Evolutionary conservation across 352 stramenopile genomes (phyloP), one percentile per base, ranked within the genome.

Genomic region (Globisporangium radiosum): DNA sequence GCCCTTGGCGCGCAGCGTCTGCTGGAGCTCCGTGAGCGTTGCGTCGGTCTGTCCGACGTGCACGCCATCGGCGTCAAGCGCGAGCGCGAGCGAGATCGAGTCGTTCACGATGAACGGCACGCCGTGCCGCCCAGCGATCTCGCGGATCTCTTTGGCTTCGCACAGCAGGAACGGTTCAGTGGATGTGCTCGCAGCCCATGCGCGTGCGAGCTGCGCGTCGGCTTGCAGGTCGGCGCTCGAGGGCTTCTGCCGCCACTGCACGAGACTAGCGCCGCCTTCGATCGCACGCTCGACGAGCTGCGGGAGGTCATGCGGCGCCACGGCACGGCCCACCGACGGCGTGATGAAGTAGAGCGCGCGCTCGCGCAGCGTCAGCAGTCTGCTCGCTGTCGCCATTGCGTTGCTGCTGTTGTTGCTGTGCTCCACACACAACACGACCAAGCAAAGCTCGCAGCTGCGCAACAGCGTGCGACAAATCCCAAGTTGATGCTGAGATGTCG

Each of bases 331-430:
- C 7, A 76, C 65, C 1, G 74, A 78, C 36, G 76, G 76, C 43
- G 76, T 87, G 67, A 87, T 81, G 71, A 85, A 83, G 67, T 87
- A 87, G 52, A 87, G 74, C 63, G 54, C 47, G 25, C 66, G 71
- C 19, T 36, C 51, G 1, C 52, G 58, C 37, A 53, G 38, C 15
- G 15, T 47, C 58, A 54, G 54, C 17, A 15, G 7, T 43, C 14
- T 11, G 44, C 14, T 13, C 38, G 36, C 56, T 9, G n/a, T 6
- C 36, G 55, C 19, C 40, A 19, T 47, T 25, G 51, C 43, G 38
- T 17, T 15, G 43, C n/a, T 47, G 15, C 43, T 17, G 43, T 1
- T 47, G 40, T 6, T 17, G 43, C 11, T 47, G 40, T 15, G 11
- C 39, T 50, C 36, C 50, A 55, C 15, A 15, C 36, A 7, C 50